Evolutionary conservation across 768 basidiomycete species (phyloP).

Genomic region (Phylloporus arenicola): DNA sequence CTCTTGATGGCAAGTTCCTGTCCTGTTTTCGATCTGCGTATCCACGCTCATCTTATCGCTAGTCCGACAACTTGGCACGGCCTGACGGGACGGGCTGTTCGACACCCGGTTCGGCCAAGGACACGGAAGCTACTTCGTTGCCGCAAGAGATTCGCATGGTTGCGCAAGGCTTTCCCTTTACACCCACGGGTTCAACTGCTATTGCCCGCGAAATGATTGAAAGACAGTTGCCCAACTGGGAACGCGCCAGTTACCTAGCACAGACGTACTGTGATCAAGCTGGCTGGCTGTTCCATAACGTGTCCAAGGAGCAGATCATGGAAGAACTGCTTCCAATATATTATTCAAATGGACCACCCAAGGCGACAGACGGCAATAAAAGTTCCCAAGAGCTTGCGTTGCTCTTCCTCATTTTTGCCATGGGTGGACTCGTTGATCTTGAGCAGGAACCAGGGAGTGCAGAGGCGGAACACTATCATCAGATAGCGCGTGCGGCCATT

Average conservation of each 20-base stretch:
- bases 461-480: conserved; percentile 61
- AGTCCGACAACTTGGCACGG: conserved; percentile 23
- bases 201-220: conserved; percentile 48
- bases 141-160: conserved; percentile 40
- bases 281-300: conserved; percentile 48
- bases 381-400: conserved; percentile 47
- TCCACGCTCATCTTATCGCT: conserved; percentile 8
- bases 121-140: conserved; percentile 26
- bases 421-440: conserved; percentile 45
- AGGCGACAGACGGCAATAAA: conserved; percentile 33
- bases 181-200: conserved; percentile 46
- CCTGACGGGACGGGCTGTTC: conserved; percentile 15
- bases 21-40: not conserved
- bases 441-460: conserved; percentile 23
- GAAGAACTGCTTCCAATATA: conserved; percentile 39
- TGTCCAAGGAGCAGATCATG: conserved; percentile 41
- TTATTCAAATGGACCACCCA: conserved; percentile 29
- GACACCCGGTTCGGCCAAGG: conserved; percentile 24
- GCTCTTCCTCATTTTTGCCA: conserved; percentile 46
- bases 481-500: conserved; percentile 61
- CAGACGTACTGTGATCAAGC: conserved; percentile 45
- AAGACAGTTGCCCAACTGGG: conserved; percentile 49
- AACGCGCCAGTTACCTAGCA: conserved; percentile 41
- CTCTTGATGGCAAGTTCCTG: conserved; percentile 28
- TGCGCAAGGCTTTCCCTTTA: conserved; percentile 60